Evolutionary conservation across 495 filamentous ascomycete species (phyloP), one percentile per base, ranked within the genome.

Genomic region (Chaetomium fimeti): DNA sequence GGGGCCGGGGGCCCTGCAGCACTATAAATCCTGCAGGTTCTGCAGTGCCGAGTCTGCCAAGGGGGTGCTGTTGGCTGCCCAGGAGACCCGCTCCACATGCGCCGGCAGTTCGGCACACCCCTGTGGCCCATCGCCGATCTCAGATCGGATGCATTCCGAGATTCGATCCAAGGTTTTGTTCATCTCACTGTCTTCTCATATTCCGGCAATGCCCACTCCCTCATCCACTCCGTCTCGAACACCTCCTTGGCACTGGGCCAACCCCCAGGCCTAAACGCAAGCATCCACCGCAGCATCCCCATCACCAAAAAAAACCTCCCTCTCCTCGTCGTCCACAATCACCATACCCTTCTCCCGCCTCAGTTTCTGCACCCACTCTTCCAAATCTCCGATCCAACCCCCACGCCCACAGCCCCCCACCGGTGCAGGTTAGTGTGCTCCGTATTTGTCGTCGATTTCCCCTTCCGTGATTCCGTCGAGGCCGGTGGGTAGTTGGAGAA

Each of bases 261-360:
- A 64, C 70, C 63, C 27, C 72, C 72, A 2, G 79, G 77, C 49
- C 68, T 74, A 52, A 77, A 81, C 24, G 66, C 70, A n/a, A 82
- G 70, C 76, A 82, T 81, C 64, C 66, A 43, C 38, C 71, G 54
- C 52, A 81, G 52, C 76, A 81, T 72, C 5, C 57, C 61, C n/a
- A n/a, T n/a, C n/a, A n/a, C n/a, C n/a, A n/a, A 76, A 67, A 8
- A 81, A 25, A 54, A 74, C 77, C 32, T 68, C 62, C 40, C 55
- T 67, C 61, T 81, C 77, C 20, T 55, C 42, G 8, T 61, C 66
- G 3, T 49, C 38, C 15, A 66, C 18, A 8, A 38, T 8, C 7
- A 53, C 67, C 56, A 67, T 60, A 5, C 54, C 65, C 0, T 63
- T 0, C 25, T 45, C 40, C 38, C 52, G 38, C 57, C 72, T 61